Evolutionary conservation across 148 eudicot genomes (phyloP), one percentile per base, ranked within the genome.

Genomic region (Rhododendron ferrugineum): DNA sequence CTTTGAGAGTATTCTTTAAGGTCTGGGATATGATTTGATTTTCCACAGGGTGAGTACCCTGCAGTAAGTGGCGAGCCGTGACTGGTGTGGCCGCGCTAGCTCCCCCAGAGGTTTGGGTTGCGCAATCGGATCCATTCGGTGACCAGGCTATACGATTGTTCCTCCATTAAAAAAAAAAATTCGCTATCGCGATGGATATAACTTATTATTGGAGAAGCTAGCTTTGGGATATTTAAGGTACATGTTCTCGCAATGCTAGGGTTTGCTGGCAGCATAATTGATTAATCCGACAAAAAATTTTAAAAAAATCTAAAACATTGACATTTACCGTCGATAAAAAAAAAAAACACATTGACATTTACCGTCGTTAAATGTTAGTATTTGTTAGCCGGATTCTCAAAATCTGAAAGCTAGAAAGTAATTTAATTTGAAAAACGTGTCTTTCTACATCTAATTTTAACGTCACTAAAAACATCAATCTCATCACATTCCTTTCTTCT

Each of bases 21-120:
- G 0, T 40, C 0, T 40, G 6, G 7, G 44, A 0, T 40, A 6
- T 0, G 44, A 0, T 40, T 40, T 0, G 44, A 40, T 40, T 40
- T 0, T 0, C 1, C 44, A 40, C 6, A 40, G 1, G 7, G 7
- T 40, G 44, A 40, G 6, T 40, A 40, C 1, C 6, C 7, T 40
- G 44, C 0, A 40, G 6, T 40, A 40, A 40, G 44, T 40, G 44
- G 44, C 1, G 6, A 40, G 44, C 44, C 44, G 6, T 0, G 8
- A 5, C 6, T 40, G 7, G 8, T 6, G 7, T 40, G 44, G 7
- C 44, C 0, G 6, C 6, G 1, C 6, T 40, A 40, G 6, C 44
- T 40, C 0, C 36, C 6, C 8, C 0, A 1, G 44, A 40, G 44
- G 7, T 40, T 40, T 5, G 44, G 7, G 8, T 40, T 40, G 6